Conservation (phyloP, 1,284 basidiomycete genomes). For the Trametes versicolor region DNA sequence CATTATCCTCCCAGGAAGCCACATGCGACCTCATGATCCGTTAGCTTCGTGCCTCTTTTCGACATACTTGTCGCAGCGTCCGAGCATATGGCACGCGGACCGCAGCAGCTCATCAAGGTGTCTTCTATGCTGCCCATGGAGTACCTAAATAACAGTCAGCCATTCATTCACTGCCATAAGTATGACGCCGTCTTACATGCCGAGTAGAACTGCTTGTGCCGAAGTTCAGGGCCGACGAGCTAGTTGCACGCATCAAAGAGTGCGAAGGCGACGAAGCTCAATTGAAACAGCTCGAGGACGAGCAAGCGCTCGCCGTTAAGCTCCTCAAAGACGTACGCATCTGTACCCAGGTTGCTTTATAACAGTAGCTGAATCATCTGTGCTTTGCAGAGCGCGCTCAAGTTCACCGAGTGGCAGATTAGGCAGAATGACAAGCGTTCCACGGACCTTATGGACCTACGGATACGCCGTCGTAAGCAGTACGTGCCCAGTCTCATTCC, state of each 20-base stretch:
- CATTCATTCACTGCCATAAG: background rate
- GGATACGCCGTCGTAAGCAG: constrained; percentile 21
- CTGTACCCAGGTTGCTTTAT: background rate
- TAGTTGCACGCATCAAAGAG: constrained; percentile 20
- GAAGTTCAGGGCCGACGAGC: constrained; percentile 14
- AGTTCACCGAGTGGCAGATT: constrained; percentile 20
- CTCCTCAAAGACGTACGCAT: background rate
- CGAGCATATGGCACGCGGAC: constrained; percentile 4
- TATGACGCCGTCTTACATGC: background rate
- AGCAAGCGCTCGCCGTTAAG: background rate
- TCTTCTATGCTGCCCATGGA: constrained; percentile 31
- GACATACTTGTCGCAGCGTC: constrained; percentile 4
- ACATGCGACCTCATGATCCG: background rate
- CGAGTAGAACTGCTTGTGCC: constrained; percentile 18
- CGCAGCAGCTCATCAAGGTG: constrained; percentile 13
- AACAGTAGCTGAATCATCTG: background rate
- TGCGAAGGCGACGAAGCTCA: constrained; percentile 18
- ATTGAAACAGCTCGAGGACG: constrained; percentile 17
- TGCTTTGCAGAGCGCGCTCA: constrained; percentile 5
- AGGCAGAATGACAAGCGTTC: constrained; percentile 17
- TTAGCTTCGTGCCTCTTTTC: constrained; percentile 19
- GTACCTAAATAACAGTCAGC: constrained; percentile 26
- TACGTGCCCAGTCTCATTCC: background rate
- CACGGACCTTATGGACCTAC: constrained; percentile 20
- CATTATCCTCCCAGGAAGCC: background rate